Base-by-base conservation (phyloP, 208 protist genomes). In the Leishmania mexicana region DNA sequence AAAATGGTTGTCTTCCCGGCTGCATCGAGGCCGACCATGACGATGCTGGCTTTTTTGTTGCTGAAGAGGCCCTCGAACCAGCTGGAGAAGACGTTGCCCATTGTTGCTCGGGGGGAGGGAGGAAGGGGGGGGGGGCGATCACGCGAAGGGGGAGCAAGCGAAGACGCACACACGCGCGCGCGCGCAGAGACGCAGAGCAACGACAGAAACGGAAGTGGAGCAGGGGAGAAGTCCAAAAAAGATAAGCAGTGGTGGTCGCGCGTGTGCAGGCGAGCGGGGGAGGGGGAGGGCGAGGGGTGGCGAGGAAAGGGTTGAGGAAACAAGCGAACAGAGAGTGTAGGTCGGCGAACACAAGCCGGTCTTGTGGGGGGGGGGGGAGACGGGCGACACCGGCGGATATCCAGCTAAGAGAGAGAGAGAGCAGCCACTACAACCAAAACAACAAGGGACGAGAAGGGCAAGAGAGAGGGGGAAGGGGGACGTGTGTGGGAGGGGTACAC, bases 1-100 rank as follows among this genome's bases (percentile, higher is more conserved):
- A 99, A 90, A 77, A 99, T 99, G 2, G 98, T 99, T 42, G 99
- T 99, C 89, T 99, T 99, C 38, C 99, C 99, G 1, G 98, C 98
- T 0, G 97, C 97, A 85, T 99, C 98, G 67, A 99, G 95, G 62
- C 98, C 97, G 45, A 99, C 88, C 97, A 99, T 98, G 31, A 99
- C 88, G 67, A 99, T 98, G 72, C 89, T 94, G 13, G 95, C 97
- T 80, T 99, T 97, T 86, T 97, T 97, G 5, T 96, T 97, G 77
- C 83, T 64, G 85, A 98, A 98, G 57, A 97, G 83, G 67, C 81
- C 71, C n/a, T 91, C 88, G 79, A 95, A 92, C 87, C 85, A 92
- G 78, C 86, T 89, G 38, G 79, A 81, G 67, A 96, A 78, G 3
- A 93, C 75, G 75, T 92, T 89, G 31, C 91, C 93, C 91, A 96